Evolutionary conservation across 192 early-diverging fungal species (phyloP).

Genomic region (Linnemannia hyalina): DNA sequence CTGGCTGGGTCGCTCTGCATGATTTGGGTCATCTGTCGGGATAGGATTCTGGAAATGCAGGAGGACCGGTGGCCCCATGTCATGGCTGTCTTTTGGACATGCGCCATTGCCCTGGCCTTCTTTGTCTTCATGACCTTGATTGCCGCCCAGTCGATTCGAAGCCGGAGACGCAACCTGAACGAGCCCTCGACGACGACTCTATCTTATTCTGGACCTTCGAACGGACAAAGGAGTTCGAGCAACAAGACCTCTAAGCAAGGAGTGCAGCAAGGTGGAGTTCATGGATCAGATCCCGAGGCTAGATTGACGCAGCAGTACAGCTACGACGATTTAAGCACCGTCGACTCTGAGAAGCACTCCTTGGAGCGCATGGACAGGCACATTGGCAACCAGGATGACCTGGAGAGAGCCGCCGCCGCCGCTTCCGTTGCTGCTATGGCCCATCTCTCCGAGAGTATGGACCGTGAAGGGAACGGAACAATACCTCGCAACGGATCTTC

Average conservation of each 20-base stretch:
- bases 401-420: background rate
- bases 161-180: constrained; percentile 27
- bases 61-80: constrained; percentile 18
- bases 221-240: constrained; percentile 14
- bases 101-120: constrained; percentile 39
- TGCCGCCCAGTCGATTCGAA: constrained; percentile 40
- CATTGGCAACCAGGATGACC: background rate
- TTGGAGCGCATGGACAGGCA: constrained; percentile 32
- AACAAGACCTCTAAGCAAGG: constrained; percentile 9
- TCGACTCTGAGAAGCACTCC: constrained; percentile 26
- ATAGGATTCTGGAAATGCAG: constrained; percentile 28
- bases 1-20: constrained; percentile 39
- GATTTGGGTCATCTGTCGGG: constrained; percentile 38
- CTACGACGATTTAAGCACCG: constrained; percentile 16
- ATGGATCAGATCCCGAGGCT: constrained; percentile 24
- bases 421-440: constrained; percentile 27
- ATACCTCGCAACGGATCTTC: background rate
- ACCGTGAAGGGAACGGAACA: background rate
- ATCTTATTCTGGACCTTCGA: constrained; percentile 10
- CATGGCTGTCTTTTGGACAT: constrained; percentile 48
- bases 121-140: constrained; percentile 29
- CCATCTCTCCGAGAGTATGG: constrained; percentile 18
- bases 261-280: background rate
- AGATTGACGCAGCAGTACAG: constrained; percentile 28
- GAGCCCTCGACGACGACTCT: constrained; percentile 32